Base-by-base conservation (phyloP, 2,329 filamentous ascomycete genomes). In the Helotiales sp. region DNA sequence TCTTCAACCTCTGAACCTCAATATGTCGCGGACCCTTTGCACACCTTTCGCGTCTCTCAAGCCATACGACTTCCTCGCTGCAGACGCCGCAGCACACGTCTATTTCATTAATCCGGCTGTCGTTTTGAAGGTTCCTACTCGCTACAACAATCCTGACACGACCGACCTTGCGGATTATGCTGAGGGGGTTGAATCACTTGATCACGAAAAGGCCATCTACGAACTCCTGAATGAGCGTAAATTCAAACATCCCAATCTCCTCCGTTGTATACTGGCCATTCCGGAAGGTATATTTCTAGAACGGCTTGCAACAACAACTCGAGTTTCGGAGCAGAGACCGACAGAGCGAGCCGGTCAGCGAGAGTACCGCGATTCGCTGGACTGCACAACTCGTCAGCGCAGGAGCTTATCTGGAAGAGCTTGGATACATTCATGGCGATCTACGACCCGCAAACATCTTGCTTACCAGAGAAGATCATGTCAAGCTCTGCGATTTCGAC, bases 391-490 rank as follows among this genome's bases (percentile, higher is more conserved):
- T 55, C 44, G 42, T 38, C 30, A 55, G 52, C 25, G 40, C 52
- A 38, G 44, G 25, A 40, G 44, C 30, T 27, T 55, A 38, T 48
- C 52, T 55, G 4, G 52, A 55, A 49, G 29, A 55, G 40, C 40
- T 48, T 34, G 44, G 30, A 8, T 55, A 38, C 30, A 27, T 55
- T 48, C 52, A 55, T 38, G 40, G 52, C 31, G 40, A 55, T 30
- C 15, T 55, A 40, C 52, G 52, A 31, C 52, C 52, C 19, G 42
- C 52, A 48, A 55, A 55, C 24, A 55, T 55, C 30, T 24, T 55
- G 17, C 30, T 55, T 27, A 48, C 29, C 17, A 55, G 38, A 22
- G 29, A 52, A 29, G 40, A 30, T 33, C 52, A 55, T 49, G 29
- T 55, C 40, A 55, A 55, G 30, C 44, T 55, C 15, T 48, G 40